A percentile compares a stretch with the other conserved stretches of the same genome.
These are phyloP conservation scores for Cyberlindnera euphorbiiphila DNA, from an alignment of 805 yeast species.

Conservation along the genomic window DNA sequence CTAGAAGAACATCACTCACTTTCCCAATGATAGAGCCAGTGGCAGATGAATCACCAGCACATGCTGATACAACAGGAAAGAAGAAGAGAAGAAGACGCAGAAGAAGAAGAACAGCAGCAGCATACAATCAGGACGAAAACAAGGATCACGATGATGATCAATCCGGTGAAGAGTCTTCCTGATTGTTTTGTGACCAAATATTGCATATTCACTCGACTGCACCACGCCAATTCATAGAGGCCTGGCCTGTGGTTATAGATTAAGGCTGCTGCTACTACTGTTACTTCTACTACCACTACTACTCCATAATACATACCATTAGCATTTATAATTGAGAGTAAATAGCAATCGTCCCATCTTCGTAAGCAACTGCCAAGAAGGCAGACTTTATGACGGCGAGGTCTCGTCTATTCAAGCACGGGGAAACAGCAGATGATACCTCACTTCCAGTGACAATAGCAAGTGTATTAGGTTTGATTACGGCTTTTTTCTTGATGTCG, in stretches of 20 bases:
- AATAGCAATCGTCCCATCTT: slow-evolving; percentile 49
- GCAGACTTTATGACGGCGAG: slow-evolving; percentile 16
- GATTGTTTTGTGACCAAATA: too few species aligned
- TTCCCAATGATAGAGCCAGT: neutral
- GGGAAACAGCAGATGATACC: neutral
- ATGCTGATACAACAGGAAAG: slow-evolving; percentile 3
- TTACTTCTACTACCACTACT: too few species aligned
- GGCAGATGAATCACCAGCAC: neutral
- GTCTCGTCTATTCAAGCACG: slow-evolving; percentile 23
- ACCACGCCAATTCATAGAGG: too few species aligned
- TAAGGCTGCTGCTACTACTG: too few species aligned
- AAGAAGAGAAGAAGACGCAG: slow-evolving; percentile 18
- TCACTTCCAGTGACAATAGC: slow-evolving; percentile 14
- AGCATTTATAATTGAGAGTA: slow-evolving; percentile 24
- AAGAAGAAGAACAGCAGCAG: slow-evolving; percentile 7
- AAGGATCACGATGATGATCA: slow-evolving; percentile 6
- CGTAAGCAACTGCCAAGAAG: slow-evolving; percentile 47
- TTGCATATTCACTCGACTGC: too few species aligned
- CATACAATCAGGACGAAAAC: neutral
- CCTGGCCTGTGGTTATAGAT: too few species aligned
- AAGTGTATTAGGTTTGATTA: slow-evolving; percentile 30
- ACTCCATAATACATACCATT: too few species aligned
- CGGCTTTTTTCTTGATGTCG: slow-evolving; percentile 26
- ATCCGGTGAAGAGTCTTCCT: slow-evolving; percentile 8
- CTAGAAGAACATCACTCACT: neutral